A percentile compares a stretch with the other conserved stretches of the same genome.
phyloP scores from a whole-genome alignment of 441 rosid species.

The Raphanus hybrid region DNA sequence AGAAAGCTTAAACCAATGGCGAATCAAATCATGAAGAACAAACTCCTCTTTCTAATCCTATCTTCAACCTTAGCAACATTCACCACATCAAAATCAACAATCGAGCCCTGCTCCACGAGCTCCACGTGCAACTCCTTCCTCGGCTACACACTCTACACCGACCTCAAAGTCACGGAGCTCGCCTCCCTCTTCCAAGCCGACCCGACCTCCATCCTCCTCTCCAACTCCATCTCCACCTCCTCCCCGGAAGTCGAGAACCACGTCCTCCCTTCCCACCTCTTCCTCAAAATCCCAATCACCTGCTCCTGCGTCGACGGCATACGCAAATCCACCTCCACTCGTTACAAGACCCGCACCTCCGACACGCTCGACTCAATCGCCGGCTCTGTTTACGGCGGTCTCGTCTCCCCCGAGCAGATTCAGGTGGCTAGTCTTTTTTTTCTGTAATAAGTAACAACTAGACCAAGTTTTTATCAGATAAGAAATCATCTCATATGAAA shows the following conservation, averaged over 20 bases:
- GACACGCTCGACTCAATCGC: slow-evolving; percentile 72
- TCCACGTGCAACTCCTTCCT: slow-evolving; percentile 83
- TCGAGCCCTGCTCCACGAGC: slow-evolving; percentile 86
- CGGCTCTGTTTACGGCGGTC: slow-evolving; percentile 70
- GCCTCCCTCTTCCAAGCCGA: slow-evolving; percentile 95
- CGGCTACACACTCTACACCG: slow-evolving; percentile 91
- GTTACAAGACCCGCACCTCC: slow-evolving; percentile 82
- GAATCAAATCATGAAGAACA: slow-evolving; percentile 24
- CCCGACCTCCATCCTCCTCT: slow-evolving; percentile 71
- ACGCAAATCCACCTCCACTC: slow-evolving; percentile 74
- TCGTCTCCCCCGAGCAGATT: slow-evolving; percentile 91
- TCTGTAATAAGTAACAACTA: too few species aligned
- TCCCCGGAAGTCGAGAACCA: slow-evolving; percentile 93
- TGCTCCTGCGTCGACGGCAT: slow-evolving; percentile 94
- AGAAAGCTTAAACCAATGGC: too few species aligned
- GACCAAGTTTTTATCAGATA: too few species aligned
- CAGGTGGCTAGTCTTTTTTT: slow-evolving; percentile 65
- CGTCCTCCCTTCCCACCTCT: slow-evolving; percentile 83
- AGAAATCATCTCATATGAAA: too few species aligned
- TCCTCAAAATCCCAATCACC: slow-evolving; percentile 76
- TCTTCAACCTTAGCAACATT: slow-evolving; percentile 44
- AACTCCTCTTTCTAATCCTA: slow-evolving; percentile 44
- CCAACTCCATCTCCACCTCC: slow-evolving; percentile 85
- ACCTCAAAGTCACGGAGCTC: slow-evolving; percentile 89
- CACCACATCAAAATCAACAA: slow-evolving; percentile 74